Base-by-base conservation (phyloP, 1,284 basidiomycete species). In the Ustilago xerochloae region DNA sequence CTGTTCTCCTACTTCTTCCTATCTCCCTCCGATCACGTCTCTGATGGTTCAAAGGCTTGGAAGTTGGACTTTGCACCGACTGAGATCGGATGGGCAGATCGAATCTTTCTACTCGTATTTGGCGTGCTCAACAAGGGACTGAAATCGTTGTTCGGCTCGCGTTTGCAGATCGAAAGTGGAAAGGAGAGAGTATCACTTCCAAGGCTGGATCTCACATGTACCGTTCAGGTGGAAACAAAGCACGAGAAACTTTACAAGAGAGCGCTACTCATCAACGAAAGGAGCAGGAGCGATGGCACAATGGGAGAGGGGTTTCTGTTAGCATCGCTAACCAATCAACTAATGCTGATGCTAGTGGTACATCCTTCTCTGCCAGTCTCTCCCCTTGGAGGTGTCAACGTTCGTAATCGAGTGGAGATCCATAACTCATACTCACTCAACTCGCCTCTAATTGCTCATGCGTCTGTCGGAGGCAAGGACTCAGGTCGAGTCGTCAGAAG, bases 301-400 rank as follows among this genome's bases (percentile, higher is more conserved):
- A 6, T 57, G 39, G 48, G 22, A 20, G 30, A 54, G 6, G 15
- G 29, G 10, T 69, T 63, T 30, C 30, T 68, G 36, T 22, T 62
- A 15, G 65, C 65, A 5, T 33, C 65, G 18, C 30, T 62, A 36
- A 62, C 65, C 15, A 68, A 68, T 24, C 65, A 60, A 29, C 12
- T 68, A 43, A 68, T 68, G 65, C 54, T 68, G 30, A 33, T 68
- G 48, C 26, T 68, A 32, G 65, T 68, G 3, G 59, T 68, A 9
- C 65, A 68, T 50, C 65, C 65, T 8, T 6, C 10, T 8, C 32
- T 68, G 53, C 65, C 65, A 9, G 22, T 68, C 22, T 60, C 55
- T 22, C 65, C 65, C 0, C 13, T 68, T 15, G 65, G 65, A 2
- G 59, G 47, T 24, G 65, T 68, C 22, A 68, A 68, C 29, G 65